Conservation (phyloP, 1,284 basidiomycete species). For the Pseudozyma pruni region DNA sequence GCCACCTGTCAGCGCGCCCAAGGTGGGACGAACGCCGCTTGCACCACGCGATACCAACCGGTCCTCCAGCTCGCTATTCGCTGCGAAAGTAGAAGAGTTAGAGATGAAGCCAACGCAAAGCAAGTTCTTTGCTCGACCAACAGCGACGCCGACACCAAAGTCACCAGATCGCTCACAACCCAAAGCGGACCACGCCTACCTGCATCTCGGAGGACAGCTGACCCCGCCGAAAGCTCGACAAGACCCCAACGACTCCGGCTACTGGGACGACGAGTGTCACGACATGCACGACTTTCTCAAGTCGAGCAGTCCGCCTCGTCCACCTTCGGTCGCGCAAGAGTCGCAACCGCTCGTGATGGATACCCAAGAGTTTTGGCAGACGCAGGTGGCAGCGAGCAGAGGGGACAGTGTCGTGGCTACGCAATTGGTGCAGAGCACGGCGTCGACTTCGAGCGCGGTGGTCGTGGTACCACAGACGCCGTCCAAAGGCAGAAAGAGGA, state of each 20-base stretch:
- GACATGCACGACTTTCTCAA: conserved; percentile 41
- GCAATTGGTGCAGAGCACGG: conserved; percentile 11
- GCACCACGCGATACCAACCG: conserved; percentile 30
- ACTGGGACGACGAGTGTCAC: conserved; percentile 44
- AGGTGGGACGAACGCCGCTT: conserved; percentile 11
- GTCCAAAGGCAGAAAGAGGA: conserved; percentile 22
- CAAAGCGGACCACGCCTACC: conserved; percentile 23
- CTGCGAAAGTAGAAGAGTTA: not conserved
- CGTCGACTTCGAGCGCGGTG: conserved; percentile 6
- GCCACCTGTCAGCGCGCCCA: not conserved
- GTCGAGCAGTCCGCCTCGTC: conserved; percentile 31
- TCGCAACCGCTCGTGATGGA: conserved; percentile 35
- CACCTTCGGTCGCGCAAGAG: conserved; percentile 5
- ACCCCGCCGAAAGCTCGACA: conserved; percentile 19
- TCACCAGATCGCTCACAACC: conserved; percentile 2
- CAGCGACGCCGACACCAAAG: not conserved
- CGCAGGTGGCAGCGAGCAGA: not conserved
- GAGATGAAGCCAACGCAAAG: conserved; percentile 22
- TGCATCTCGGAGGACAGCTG: conserved; percentile 36
- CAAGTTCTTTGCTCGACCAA: conserved; percentile 28
- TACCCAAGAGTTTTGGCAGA: conserved; percentile 32
- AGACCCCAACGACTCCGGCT: conserved; percentile 30
- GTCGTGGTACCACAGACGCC: conserved; percentile 45
- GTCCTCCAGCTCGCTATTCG: too few species aligned
- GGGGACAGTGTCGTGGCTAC: conserved; percentile 10